Evolutionary conservation across 2,329 filamentous ascomycete genomes (phyloP).

Genomic region (Verticillium alfalfae): DNA sequence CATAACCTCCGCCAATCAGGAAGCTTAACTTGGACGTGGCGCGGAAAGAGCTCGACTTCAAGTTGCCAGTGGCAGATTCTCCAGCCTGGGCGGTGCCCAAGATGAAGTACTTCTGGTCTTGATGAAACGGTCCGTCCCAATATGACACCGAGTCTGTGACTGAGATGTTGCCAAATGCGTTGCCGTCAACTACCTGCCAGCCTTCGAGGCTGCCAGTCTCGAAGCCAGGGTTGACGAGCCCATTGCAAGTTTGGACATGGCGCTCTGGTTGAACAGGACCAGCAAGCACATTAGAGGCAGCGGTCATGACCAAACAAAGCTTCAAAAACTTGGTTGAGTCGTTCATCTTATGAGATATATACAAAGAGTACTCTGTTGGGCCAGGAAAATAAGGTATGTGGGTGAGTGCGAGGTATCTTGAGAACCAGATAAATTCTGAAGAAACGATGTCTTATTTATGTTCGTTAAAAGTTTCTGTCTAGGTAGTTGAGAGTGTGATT

Average conservation of each 20-base stretch:
- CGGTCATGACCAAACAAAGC: background rate
- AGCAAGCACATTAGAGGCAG: background rate
- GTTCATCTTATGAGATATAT: background rate
- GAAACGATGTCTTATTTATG: background rate
- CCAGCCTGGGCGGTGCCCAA: constrained; percentile 17
- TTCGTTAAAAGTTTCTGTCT: too few species aligned
- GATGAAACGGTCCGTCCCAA: constrained; percentile 20
- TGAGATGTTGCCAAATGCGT: constrained; percentile 17
- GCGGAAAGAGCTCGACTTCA: constrained; percentile 19
- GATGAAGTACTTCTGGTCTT: constrained; percentile 17
- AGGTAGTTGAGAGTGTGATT: too few species aligned
- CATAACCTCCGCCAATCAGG: constrained; percentile 22
- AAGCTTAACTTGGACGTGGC: constrained; percentile 22
- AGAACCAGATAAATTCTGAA: background rate
- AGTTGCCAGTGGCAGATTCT: constrained; percentile 17
- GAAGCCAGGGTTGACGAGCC: constrained; percentile 15
- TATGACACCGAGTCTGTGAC: constrained; percentile 14
- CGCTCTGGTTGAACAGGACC: constrained; percentile 3
- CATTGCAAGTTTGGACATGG: background rate
- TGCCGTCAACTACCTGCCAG: constrained; percentile 18
- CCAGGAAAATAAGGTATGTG: background rate
- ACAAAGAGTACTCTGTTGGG: background rate
- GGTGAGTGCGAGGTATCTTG: background rate
- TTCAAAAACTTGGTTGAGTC: background rate
- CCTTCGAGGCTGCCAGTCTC: constrained; percentile 18